A percentile compares a stretch with the other conserved stretches of the same genome.
Evolutionary conservation across 495 filamentous ascomycete genomes (phyloP).

Genomic region (Xylaria nigripes): DNA sequence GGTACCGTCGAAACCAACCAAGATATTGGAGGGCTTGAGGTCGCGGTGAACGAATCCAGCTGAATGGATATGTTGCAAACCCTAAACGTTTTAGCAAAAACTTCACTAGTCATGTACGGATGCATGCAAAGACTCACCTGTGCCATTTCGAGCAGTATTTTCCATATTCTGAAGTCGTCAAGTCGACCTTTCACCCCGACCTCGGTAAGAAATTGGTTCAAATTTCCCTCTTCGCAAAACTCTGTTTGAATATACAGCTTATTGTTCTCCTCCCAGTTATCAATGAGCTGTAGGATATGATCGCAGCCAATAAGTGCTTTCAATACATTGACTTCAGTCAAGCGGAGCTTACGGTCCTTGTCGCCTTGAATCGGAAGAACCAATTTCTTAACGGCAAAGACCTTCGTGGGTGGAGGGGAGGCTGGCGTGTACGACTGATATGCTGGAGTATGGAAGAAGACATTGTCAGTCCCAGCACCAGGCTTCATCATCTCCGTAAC

Average conservation of each 20-base stretch:
- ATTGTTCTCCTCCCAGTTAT: conserved; percentile 72
- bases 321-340: conserved; percentile 72
- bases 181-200: conserved; percentile 75
- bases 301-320: conserved; percentile 62
- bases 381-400: conserved; percentile 91
- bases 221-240: conserved; percentile 84
- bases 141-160: conserved; percentile 77
- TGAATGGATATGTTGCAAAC: conserved; percentile 79
- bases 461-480: conserved; percentile 12
- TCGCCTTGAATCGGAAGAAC: conserved; percentile 65
- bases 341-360: conserved; percentile 65
- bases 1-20: conserved; percentile 83
- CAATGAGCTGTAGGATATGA: conserved; percentile 71
- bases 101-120: neutral
- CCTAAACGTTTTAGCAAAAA: conserved; percentile 46
- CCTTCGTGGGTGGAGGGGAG: conserved; percentile 35
- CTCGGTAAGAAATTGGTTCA: conserved; percentile 71
- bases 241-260: conserved; percentile 96
- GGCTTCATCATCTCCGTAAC: conserved; percentile 44
- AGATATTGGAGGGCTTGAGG: conserved; percentile 87
- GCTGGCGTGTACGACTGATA: conserved; percentile 39
- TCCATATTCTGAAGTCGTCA: conserved; percentile 98
- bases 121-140: conserved; percentile 47
- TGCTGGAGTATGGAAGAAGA: conserved; percentile 23
- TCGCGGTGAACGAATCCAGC: conserved; percentile 88